Evolutionary conservation across 2,329 filamentous ascomycete genomes (phyloP).

Genomic region (Alternaria novae-zelandiae): DNA sequence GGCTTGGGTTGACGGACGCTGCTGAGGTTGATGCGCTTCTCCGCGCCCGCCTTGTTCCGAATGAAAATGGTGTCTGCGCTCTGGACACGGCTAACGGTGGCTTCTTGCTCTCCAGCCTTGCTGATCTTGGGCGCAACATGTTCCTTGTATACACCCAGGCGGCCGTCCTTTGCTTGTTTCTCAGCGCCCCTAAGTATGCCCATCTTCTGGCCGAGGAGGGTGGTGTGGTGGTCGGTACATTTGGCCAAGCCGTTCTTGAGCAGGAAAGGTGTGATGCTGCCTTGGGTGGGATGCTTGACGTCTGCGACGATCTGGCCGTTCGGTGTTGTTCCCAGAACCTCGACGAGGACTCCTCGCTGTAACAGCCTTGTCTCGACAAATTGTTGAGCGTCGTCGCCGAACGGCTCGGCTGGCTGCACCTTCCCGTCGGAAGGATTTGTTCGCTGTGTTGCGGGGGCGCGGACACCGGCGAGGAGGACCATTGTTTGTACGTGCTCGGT

Average conservation of each 20-base stretch:
- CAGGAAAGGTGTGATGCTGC: conserved; percentile 91
- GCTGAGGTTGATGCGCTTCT: conserved; percentile 91
- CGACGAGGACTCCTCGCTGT: conserved; percentile 83
- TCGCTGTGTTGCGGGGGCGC: conserved; percentile 87
- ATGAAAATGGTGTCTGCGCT: conserved; percentile 89
- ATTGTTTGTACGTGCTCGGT: conserved; percentile 89
- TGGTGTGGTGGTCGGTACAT: conserved; percentile 96
- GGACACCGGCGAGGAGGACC: conserved; percentile 85
- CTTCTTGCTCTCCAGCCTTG: conserved; percentile 72
- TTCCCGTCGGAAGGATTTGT: conserved; percentile 78
- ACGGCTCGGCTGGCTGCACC: conserved; percentile 85
- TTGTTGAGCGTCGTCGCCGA: conserved; percentile 83
- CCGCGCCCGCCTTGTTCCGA: conserved; percentile 80
- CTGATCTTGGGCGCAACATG: conserved; percentile 71
- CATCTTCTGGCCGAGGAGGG: conserved; percentile 89
- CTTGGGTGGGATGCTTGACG: conserved; percentile 80
- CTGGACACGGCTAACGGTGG: conserved; percentile 82
- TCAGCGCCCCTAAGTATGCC: conserved; percentile 82
- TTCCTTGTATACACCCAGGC: conserved; percentile 80
- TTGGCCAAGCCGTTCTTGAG: conserved; percentile 87
- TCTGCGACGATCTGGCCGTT: conserved; percentile 91
- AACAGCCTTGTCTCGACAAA: conserved; percentile 87
- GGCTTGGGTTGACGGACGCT: conserved; percentile 93
- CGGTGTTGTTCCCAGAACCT: conserved; percentile 84
- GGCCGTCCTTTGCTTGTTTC: conserved; percentile 78